Percentiles rank a stretch among this genome's conserved stretches.
phyloP scores from a whole-genome alignment of 495 filamentous ascomycete species.

The Neurospora tetraspora region DNA sequence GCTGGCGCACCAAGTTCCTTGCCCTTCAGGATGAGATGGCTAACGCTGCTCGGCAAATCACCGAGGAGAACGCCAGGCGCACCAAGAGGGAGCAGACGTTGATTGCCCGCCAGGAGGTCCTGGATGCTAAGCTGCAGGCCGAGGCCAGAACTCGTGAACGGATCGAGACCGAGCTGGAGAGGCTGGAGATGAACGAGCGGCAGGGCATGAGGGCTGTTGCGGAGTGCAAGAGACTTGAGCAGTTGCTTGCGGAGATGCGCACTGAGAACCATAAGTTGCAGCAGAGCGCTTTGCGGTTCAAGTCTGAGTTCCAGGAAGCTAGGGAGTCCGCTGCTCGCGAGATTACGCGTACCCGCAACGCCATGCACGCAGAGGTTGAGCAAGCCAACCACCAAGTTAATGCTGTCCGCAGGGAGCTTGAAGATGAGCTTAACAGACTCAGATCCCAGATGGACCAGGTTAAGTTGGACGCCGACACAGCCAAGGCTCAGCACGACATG shows the following conservation, averaged over 20 bases:
- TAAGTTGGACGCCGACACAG: constrained; percentile 62
- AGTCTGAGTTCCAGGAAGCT: constrained; percentile 76
- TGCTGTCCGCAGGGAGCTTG: constrained; percentile 64
- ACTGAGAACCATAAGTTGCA: constrained; percentile 59
- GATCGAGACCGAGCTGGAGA: constrained; percentile 67
- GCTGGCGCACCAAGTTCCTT: constrained; percentile 70
- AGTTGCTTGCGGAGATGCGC: constrained; percentile 51
- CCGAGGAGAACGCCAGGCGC: constrained; percentile 67
- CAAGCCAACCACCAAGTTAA: constrained; percentile 75
- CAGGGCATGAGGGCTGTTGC: constrained; percentile 50
- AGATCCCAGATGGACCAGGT: constrained; percentile 61
- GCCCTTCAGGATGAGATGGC: constrained; percentile 78
- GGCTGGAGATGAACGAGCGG: constrained; percentile 64
- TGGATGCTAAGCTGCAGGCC: constrained; percentile 65
- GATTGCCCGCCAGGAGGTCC: constrained; percentile 63
- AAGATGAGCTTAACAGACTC: constrained; percentile 57
- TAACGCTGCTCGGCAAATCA: constrained; percentile 61
- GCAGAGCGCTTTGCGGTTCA: constrained; percentile 54
- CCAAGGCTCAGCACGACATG: constrained; percentile 62
- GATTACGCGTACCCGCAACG: constrained; percentile 62
- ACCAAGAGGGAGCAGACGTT: constrained; percentile 64
- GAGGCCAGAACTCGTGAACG: constrained; percentile 69
- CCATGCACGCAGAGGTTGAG: constrained; percentile 74
- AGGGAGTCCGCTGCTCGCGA: constrained; percentile 66
- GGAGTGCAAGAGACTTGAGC: constrained; percentile 54